phyloP scores from a whole-genome alignment of 2,329 filamentous ascomycete species.

The Epichloe festucae region DNA sequence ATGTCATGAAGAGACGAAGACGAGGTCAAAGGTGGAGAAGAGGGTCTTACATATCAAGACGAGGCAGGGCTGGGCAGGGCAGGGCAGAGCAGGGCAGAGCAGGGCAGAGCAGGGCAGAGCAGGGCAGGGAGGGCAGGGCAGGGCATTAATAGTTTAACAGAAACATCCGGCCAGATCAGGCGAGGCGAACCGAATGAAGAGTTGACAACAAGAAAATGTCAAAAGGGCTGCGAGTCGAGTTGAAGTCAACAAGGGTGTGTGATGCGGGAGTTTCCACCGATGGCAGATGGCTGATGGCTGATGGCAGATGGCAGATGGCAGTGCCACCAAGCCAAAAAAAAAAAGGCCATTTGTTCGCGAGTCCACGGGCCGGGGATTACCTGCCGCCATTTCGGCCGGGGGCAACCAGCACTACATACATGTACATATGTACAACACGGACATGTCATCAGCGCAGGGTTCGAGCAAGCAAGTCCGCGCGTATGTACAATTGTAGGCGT shows the following conservation, averaged over 20 bases:
- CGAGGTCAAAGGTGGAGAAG: background rate
- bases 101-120: background rate
- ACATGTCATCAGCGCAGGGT: no score
- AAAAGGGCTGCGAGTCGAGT: background rate
- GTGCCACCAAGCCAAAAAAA: background rate
- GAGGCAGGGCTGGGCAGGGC: background rate
- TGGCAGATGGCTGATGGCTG: background rate
- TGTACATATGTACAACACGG: no score
- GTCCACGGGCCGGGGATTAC: background rate
- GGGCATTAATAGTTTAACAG: conserved; percentile 3
- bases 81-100: background rate
- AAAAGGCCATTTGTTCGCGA: no score
- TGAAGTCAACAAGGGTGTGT: background rate
- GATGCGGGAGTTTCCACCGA: no score
- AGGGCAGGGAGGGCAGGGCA: background rate
- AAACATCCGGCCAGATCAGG: background rate
- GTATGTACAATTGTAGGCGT: background rate
- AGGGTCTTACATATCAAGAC: background rate
- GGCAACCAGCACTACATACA: background rate
- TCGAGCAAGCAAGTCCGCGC: no score
- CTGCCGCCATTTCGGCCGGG: background rate
- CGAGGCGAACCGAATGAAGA: background rate
- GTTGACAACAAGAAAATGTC: background rate
- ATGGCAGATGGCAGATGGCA: background rate
- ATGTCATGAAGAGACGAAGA: background rate